Conservation (phyloP, 2,329 filamentous ascomycete genomes). For the Rutstroemia sp. region DNA sequence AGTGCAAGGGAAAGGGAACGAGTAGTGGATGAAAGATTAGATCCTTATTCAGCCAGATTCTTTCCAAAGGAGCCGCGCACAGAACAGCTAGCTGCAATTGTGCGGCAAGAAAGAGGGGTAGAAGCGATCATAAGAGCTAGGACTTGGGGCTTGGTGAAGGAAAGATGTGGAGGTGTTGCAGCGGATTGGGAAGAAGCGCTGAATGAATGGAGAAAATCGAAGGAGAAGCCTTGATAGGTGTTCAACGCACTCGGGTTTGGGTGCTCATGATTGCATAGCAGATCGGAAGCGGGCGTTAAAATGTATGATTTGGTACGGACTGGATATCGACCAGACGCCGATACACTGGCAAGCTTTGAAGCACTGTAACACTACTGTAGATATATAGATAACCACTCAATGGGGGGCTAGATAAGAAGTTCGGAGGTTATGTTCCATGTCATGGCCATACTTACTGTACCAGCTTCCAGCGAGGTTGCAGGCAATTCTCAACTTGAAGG, state of each 20-base stretch:
- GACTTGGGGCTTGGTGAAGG: constrained; percentile 72
- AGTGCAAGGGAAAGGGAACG: constrained; percentile 61
- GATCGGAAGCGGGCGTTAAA: constrained; percentile 4
- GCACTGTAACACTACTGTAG: neutral
- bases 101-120: constrained; percentile 69
- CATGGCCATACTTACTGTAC: too few relatives aligned
- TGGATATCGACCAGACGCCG: too few relatives aligned
- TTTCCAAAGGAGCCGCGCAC: constrained; percentile 74
- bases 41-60: constrained; percentile 83
- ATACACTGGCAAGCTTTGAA: neutral
- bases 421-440: neutral
- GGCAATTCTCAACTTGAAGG: too few relatives aligned
- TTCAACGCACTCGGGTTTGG: neutral
- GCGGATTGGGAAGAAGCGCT: constrained; percentile 59
- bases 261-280: neutral
- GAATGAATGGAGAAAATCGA: constrained; percentile 47
- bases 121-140: constrained; percentile 73
- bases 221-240: constrained; percentile 8
- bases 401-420: neutral
- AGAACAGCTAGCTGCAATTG: constrained; percentile 64
- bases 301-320: neutral
- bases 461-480: too few relatives aligned
- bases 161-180: constrained; percentile 59
- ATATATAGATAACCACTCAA: neutral
- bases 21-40: constrained; percentile 78